Percentiles rank a stretch among this genome's conserved stretches.
Conservation (phyloP, 805 yeast genomes). For the Cyberlindnera japonica region DNA sequence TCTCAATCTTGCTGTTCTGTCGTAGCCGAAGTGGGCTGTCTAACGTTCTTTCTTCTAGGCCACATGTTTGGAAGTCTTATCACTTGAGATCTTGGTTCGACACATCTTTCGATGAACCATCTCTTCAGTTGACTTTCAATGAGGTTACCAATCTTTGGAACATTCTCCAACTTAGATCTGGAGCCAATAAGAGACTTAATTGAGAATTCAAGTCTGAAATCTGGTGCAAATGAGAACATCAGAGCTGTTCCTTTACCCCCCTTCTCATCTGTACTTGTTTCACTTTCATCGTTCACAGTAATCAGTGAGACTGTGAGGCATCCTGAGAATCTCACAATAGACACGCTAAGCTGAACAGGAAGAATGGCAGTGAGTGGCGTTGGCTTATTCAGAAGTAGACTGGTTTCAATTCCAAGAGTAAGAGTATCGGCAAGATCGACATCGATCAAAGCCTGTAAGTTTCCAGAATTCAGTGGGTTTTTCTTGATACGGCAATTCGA, state of each 20-base stretch:
- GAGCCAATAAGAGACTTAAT: slow-evolving; percentile 91
- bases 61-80: slow-evolving; percentile 82
- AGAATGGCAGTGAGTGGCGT: slow-evolving; percentile 78
- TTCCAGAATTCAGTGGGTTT: slow-evolving; percentile 44
- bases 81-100: slow-evolving; percentile 89
- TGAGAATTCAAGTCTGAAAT: slow-evolving; percentile 82
- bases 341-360: slow-evolving; percentile 81
- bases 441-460: slow-evolving; percentile 81
- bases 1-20: slow-evolving; percentile 18
- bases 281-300: slow-evolving; percentile 20
- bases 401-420: slow-evolving; percentile 82
- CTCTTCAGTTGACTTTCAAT: slow-evolving; percentile 77
- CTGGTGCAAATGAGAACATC: slow-evolving; percentile 88
- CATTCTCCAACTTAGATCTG: slow-evolving; percentile 84
- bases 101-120: slow-evolving; percentile 91
- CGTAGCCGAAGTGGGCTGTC: slow-evolving; percentile 32
- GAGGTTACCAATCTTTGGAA: slow-evolving; percentile 84
- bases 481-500: slow-evolving; percentile 84
- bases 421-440: slow-evolving; percentile 85
- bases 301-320: slow-evolving; percentile 68
- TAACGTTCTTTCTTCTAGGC: slow-evolving; percentile 64
- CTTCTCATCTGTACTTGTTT: slow-evolving; percentile 5
- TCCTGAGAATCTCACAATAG: slow-evolving; percentile 88
- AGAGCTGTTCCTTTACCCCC: slow-evolving; percentile 58
- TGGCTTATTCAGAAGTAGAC: slow-evolving; percentile 75